These are phyloP conservation scores for Ophiocordyceps unilateralis DNA, from an alignment of 2,329 filamentous ascomycete species.

Conservation along the genomic window DNA sequence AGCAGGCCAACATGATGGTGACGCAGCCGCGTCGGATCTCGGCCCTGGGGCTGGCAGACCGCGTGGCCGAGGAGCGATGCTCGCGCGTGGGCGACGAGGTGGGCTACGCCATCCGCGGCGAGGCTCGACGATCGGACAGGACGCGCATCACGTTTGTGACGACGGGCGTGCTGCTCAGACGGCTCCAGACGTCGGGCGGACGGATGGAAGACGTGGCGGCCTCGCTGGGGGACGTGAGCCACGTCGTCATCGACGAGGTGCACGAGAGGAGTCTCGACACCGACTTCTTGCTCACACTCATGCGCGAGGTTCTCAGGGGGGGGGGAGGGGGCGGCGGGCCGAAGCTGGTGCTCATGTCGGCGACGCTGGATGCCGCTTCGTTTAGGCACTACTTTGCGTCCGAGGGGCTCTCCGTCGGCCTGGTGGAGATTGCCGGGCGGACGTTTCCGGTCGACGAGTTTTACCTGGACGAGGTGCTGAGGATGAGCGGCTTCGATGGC, in stretches of 20 bases:
- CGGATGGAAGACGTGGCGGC: slow-evolving; percentile 62
- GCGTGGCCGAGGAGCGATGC: slow-evolving; percentile 85
- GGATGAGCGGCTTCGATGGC: slow-evolving; percentile 51
- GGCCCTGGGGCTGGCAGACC: slow-evolving; percentile 80
- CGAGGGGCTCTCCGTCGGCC: slow-evolving; percentile 50
- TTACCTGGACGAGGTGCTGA: slow-evolving; percentile 77
- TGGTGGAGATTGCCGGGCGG: slow-evolving; percentile 73
- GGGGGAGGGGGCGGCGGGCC: slow-evolving; percentile 57
- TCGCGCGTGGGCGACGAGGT: slow-evolving; percentile 69
- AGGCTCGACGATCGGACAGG: slow-evolving; percentile 54
- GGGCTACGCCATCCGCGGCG: slow-evolving; percentile 81
- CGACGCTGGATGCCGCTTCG: slow-evolving; percentile 74
- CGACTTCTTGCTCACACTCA: slow-evolving; percentile 76
- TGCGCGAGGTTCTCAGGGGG: slow-evolving; percentile 62
- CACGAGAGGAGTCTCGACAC: slow-evolving; percentile 92
- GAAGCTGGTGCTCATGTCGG: slow-evolving; percentile 90
- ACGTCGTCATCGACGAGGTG: slow-evolving; percentile 91
- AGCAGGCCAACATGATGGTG: slow-evolving; percentile 75
- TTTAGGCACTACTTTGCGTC: slow-evolving; percentile 73
- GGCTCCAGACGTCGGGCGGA: slow-evolving; percentile 79
- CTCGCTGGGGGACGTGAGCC: slow-evolving; percentile 76
- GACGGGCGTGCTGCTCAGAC: slow-evolving; percentile 77
- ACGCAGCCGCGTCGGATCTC: slow-evolving; percentile 93
- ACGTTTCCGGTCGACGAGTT: slow-evolving; percentile 83
- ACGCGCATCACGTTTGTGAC: slow-evolving; percentile 95